Base-by-base conservation (phyloP, 176 grass and related monocot species). In the Tillandsia leiboldiana region DNA sequence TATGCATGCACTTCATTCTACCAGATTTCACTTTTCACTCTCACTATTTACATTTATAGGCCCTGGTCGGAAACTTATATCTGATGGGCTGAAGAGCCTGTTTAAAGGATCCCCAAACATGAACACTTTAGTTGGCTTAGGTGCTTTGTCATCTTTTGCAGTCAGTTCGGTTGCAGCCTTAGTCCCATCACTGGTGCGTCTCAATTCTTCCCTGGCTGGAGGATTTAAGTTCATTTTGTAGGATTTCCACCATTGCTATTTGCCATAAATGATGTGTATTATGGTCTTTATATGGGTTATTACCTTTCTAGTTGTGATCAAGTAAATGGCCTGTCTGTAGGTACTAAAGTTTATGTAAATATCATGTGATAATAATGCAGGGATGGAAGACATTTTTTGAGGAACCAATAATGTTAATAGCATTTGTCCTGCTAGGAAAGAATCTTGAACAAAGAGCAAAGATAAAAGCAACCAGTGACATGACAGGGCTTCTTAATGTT, bases 341-440 rank as follows among this genome's bases (percentile, higher is more conserved):
- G 15, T 61, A 20, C 56, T 23, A 20, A 9, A 3, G 13, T 53
- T 63, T 73, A 75, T 83, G 51, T 53, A 81, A 66, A 77, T 73
- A 81, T 49, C 29, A 22, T 83, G 52, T 72, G 18, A 18, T 70
- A 80, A 49, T 74, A 67, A 70, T 87, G 79, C 77, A 99, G 94
- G 94, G 89, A 48, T 99, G 94, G 94, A 92, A 90, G 75, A 93
- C 89, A 73, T 93, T 99, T 82, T 99, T 99, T 78, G 94, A 99
- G 74, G 94, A 99, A 76, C 94, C 87, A 50, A 73, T 99, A 79
- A 93, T 99, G 94, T 66, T 97, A 71, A 93, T 99, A 85, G 94
- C 94, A 87, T 99, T 99, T 69, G 87, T 99, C 73, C 82, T 99
- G 64, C 65, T 99, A 66, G 94, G 94, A 42, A 99, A 93, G 77